phyloP scores from a whole-genome alignment of 805 yeast genomes.

The Wickerhamiella siamensis region DNA sequence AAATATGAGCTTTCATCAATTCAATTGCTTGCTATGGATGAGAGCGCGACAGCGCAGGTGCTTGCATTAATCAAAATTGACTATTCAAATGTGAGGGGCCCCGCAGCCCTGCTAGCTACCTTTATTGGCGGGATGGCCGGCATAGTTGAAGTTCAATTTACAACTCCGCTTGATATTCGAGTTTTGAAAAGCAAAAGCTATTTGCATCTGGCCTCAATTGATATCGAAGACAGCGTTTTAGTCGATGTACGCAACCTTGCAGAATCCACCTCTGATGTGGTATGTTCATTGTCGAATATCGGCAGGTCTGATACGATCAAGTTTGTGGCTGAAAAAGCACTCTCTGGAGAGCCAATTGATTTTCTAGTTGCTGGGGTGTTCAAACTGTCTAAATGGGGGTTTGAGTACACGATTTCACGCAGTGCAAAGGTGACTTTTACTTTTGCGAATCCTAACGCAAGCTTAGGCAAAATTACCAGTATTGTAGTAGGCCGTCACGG shows the following conservation, averaged over 20 bases:
- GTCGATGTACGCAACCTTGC: not conserved
- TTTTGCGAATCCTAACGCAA: not conserved
- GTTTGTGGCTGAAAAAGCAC: not conserved
- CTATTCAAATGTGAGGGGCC: not conserved
- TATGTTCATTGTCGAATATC: not conserved
- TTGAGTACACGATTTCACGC: not conserved
- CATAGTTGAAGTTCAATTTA: not conserved
- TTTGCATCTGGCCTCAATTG: not conserved
- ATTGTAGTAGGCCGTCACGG: not conserved
- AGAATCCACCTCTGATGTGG: not conserved
- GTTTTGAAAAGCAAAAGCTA: not conserved
- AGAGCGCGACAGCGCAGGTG: not conserved
- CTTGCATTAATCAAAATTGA: not conserved
- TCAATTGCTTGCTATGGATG: not conserved
- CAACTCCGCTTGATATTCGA: not conserved
- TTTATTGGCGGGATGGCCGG: not conserved
- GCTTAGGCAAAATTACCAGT: not conserved
- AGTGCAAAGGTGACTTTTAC: not conserved
- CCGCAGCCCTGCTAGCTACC: not conserved
- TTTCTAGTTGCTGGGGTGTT: too few relatives aligned
- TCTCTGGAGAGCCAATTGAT: too few relatives aligned
- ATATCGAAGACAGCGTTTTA: not conserved
- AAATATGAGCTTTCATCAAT: not conserved
- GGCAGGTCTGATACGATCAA: not conserved
- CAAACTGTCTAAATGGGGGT: not conserved